Percentiles rank a stretch among this genome's conserved stretches.
phyloP scores from a whole-genome alignment of 495 filamentous ascomycete genomes.

The Tuber microsphaerosporum region DNA sequence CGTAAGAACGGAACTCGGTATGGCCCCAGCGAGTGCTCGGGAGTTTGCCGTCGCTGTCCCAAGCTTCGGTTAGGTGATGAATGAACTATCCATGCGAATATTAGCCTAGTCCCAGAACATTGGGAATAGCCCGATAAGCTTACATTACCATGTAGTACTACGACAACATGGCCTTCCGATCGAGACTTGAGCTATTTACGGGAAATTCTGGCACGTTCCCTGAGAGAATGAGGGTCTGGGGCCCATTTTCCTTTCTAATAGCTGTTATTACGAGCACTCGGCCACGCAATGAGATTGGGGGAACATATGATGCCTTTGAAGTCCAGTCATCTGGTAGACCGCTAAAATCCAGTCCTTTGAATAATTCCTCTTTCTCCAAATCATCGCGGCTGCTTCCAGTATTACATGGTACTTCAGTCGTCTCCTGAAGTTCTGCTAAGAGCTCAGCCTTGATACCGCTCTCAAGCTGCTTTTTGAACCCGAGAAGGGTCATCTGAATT shows the following conservation, averaged over 20 bases:
- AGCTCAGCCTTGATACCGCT: slow-evolving; percentile 54
- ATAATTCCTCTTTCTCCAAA: slow-evolving; percentile 56
- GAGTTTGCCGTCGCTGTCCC: slow-evolving; percentile 51
- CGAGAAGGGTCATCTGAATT: slow-evolving; percentile 67
- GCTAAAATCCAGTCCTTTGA: slow-evolving; percentile 49
- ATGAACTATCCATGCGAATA: slow-evolving; percentile 45
- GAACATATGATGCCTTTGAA: slow-evolving; percentile 3
- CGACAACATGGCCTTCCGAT: slow-evolving; percentile 53
- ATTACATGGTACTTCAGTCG: slow-evolving; percentile 71
- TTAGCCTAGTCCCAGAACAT: background rate
- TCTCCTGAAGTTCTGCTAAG: slow-evolving; percentile 77
- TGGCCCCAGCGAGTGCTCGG: slow-evolving; percentile 77
- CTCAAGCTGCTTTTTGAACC: slow-evolving; percentile 51
- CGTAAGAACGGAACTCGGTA: slow-evolving; percentile 71
- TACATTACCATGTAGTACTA: slow-evolving; percentile 62
- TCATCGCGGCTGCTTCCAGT: slow-evolving; percentile 55
- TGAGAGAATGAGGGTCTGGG: slow-evolving; percentile 54
- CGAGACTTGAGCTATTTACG: slow-evolving; percentile 60
- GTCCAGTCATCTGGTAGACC: slow-evolving; percentile 50
- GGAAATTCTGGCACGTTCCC: slow-evolving; percentile 57
- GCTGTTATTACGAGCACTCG: slow-evolving; percentile 4
- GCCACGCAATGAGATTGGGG: background rate
- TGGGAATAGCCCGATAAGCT: background rate
- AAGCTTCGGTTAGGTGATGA: slow-evolving; percentile 79
- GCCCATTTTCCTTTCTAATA: slow-evolving; percentile 45